Evolutionary conservation across 148 eudicot species (phyloP).

Genomic region (Amaranthus cruentus): DNA sequence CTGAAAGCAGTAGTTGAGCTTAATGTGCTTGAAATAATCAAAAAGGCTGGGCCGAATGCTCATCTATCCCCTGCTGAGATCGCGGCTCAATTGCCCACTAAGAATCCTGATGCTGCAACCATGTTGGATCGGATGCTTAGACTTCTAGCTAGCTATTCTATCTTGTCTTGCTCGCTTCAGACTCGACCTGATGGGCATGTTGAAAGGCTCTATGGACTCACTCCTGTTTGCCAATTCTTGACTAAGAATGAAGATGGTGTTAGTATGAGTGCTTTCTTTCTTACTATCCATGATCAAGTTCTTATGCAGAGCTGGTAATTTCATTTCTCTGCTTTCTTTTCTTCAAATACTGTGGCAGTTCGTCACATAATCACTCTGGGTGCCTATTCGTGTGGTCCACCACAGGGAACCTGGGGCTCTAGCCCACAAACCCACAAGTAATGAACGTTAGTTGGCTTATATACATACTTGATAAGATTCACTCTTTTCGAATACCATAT

Average conservation of each 20-base stretch:
- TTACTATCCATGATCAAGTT: no score
- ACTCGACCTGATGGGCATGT: not conserved
- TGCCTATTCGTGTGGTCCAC: no score
- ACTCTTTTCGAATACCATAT: no score
- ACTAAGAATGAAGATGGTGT: conserved; percentile 16
- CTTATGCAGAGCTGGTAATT: no score
- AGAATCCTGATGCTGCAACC: conserved; percentile 19
- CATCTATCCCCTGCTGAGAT: conserved; percentile 20
- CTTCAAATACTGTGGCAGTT: not conserved
- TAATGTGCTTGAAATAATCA: conserved; percentile 26
- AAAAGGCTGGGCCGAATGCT: conserved; percentile 12
- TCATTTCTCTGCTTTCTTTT: conserved; percentile 14
- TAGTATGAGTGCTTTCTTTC: not conserved
- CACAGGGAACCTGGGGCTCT: no score
- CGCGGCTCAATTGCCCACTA: conserved; percentile 15
- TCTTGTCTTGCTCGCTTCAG: conserved; percentile 15
- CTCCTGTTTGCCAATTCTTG: conserved; percentile 24
- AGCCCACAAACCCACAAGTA: no score
- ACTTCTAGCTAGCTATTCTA: conserved; percentile 20
- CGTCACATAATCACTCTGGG: no score
- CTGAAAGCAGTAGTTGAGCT: conserved; percentile 26
- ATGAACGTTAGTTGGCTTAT: no score
- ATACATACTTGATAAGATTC: no score
- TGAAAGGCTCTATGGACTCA: conserved; percentile 18
- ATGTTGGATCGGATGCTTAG: conserved; percentile 29